phyloP scores from a whole-genome alignment of 768 basidiomycete genomes.

The Tulasnella calospora region DNA sequence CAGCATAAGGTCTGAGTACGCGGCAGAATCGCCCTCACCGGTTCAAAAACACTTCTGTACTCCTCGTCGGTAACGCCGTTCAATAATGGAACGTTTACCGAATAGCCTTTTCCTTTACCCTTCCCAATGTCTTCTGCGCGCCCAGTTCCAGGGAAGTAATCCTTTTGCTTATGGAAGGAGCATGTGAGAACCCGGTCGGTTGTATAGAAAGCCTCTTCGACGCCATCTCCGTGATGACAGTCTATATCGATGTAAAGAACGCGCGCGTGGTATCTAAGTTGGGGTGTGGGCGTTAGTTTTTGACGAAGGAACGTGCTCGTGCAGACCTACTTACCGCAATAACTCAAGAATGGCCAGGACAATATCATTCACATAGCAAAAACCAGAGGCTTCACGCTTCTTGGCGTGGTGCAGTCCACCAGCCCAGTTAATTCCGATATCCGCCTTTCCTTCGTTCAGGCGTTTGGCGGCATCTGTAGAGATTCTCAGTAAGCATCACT shows the following conservation, averaged over 20 bases:
- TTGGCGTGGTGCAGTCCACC: conserved; percentile 99
- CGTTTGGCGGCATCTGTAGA: conserved; percentile 68
- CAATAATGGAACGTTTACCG: conserved; percentile 88
- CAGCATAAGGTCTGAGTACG: not conserved
- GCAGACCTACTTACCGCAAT: conserved; percentile 52
- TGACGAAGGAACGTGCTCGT: not conserved
- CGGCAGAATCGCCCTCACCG: conserved; percentile 50
- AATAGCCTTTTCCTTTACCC: conserved; percentile 78
- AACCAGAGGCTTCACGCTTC: conserved; percentile 94
- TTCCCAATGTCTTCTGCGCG: conserved; percentile 81
- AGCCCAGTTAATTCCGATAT: conserved; percentile 92
- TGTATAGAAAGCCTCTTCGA: conserved; percentile 97
- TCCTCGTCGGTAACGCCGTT: conserved; percentile 92
- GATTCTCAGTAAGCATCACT: not conserved
- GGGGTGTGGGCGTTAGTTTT: conserved; percentile 60
- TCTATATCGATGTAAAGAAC: conserved; percentile 98
- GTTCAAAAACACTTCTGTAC: conserved; percentile 84
- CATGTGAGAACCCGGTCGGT: conserved; percentile 97
- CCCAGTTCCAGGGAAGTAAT: conserved; percentile 88
- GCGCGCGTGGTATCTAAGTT: conserved; percentile 73
- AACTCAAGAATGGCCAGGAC: conserved; percentile 92
- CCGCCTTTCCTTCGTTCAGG: conserved; percentile 70
- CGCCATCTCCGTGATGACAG: conserved; percentile 97
- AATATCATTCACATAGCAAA: conserved; percentile 99
- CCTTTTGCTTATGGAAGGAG: conserved; percentile 96